A percentile compares a stretch with the other conserved stretches of the same genome.
These are phyloP conservation scores for Cladosporium sphaerospermum DNA, from an alignment of 2,329 filamentous ascomycete genomes.

Conservation along the genomic window DNA sequence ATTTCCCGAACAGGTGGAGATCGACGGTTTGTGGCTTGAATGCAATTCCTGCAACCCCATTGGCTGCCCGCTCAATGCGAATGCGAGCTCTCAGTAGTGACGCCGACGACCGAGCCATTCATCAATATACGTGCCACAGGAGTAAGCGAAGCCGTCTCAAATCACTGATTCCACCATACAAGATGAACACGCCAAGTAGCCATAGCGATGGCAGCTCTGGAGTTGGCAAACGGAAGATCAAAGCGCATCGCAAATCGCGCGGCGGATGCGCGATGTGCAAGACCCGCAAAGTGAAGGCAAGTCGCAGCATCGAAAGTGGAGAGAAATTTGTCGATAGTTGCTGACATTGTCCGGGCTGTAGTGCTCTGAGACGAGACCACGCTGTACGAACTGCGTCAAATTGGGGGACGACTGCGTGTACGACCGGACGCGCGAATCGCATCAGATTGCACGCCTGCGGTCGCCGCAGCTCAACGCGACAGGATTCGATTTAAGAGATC, in stretches of 20 bases:
- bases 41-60: no score
- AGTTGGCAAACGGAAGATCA: slow-evolving; percentile 2
- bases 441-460: slow-evolving; percentile 1
- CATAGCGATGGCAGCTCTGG: background rate
- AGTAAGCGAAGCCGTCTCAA: background rate
- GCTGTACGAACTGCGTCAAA: slow-evolving; percentile 5
- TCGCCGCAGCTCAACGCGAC: slow-evolving; percentile 2
- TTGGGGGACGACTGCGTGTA: slow-evolving; percentile 6
- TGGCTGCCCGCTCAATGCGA: background rate
- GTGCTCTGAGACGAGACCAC: slow-evolving; percentile 5
- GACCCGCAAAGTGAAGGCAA: slow-evolving; percentile 5
- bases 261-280: slow-evolving; percentile 8
- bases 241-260: slow-evolving; percentile 1
- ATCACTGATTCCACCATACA: background rate
- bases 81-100: background rate
- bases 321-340: no score
- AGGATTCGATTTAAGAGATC: background rate
- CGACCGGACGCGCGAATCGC: background rate
- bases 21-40: no score
- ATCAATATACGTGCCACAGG: background rate
- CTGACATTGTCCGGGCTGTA: background rate
- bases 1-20: no score
- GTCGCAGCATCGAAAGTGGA: background rate
- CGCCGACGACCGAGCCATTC: background rate
- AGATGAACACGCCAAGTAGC: background rate